Base-by-base conservation (phyloP, 345 rosid genomes). In the Geranium brycei region DNA sequence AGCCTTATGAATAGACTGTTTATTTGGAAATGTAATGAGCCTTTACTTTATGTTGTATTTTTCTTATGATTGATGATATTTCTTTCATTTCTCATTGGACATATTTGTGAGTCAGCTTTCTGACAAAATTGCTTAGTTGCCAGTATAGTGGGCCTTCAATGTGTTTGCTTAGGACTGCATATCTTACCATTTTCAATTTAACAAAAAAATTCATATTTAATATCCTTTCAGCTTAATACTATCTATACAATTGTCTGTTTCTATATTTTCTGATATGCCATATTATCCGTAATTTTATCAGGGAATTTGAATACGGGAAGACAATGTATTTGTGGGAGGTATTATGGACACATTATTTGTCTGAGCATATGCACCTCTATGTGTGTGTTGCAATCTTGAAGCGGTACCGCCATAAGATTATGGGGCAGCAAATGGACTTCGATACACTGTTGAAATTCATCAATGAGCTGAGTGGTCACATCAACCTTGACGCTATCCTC, bases 271-370 rank as follows among this genome's bases (percentile, higher is more conserved):
- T 64, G 59, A 18, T 60, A 30, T 7, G 8, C 62, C 62, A 18
- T 56, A 57, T 18, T 18, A 10, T 68, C 17, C 71, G 3, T 57
- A 23, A 23, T 38, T 35, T 57, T 23, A 55, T 59, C 66, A 93
- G 97, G 83, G 99, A 93, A 77, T 87, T 93, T 61, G 91, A 85
- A 66, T 93, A 83, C 47, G 84, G 80, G 74, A 78, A 80, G 69
- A 84, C 87, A 64, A 86, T 90, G 96, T 78, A 77, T 18, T 68
- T 93, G 47, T 93, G 97, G 97, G 99, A 93, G 78, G 96, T 93
- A 55, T 68, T 93, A 31, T 93, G 99, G 99, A 93, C 96, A 0
- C 92, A 82, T 61, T 69, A 93, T 78, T 73, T 79, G 73, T 83
- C 91, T 0, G 99, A 93, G 80, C 97, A 93, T 74, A 76, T 93